These are phyloP conservation scores for Pseudonitzschia pungens DNA, from an alignment of 108 stramenopile species.

Conservation along the genomic window DNA sequence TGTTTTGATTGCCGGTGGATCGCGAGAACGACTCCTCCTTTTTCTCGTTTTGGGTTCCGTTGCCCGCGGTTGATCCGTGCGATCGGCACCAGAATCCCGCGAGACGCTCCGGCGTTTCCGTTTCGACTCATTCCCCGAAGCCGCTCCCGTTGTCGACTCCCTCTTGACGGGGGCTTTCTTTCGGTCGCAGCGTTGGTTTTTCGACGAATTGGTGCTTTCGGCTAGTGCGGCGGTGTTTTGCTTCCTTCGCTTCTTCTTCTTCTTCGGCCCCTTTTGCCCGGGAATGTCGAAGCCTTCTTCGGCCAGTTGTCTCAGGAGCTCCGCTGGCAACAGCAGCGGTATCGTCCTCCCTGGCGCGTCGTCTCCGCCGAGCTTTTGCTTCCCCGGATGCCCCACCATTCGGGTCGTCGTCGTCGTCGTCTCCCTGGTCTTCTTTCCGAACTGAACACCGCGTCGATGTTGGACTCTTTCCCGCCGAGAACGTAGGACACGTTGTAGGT, in stretches of 20 bases:
- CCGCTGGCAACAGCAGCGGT: constrained; percentile 12
- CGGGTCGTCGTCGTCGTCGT: not conserved
- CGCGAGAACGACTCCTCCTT: not conserved
- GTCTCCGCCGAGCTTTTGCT: constrained; percentile 12
- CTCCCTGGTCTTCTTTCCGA: constrained; percentile 4
- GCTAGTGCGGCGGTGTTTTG: not conserved
- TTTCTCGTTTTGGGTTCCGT: not conserved
- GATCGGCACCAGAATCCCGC: not conserved
- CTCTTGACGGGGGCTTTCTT: not conserved
- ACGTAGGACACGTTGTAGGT: constrained; percentile 76
- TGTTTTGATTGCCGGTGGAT: not conserved
- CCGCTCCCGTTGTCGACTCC: not conserved
- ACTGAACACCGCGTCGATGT: constrained; percentile 73
- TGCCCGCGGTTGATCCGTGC: not conserved
- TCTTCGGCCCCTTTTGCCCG: not conserved
- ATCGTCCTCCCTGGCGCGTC: constrained; percentile 18
- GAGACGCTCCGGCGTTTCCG: not conserved
- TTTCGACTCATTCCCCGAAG: not conserved
- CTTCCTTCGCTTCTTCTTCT: not conserved
- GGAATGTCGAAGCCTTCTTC: constrained; percentile 51
- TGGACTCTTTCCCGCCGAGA: constrained; percentile 74
- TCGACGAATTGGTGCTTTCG: constrained; percentile 1
- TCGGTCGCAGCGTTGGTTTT: not conserved
- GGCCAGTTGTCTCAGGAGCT: constrained; percentile 38
- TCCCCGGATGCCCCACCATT: not conserved